Conservation (phyloP, 2,329 filamentous ascomycete genomes). For the Alternaria dauci region DNA sequence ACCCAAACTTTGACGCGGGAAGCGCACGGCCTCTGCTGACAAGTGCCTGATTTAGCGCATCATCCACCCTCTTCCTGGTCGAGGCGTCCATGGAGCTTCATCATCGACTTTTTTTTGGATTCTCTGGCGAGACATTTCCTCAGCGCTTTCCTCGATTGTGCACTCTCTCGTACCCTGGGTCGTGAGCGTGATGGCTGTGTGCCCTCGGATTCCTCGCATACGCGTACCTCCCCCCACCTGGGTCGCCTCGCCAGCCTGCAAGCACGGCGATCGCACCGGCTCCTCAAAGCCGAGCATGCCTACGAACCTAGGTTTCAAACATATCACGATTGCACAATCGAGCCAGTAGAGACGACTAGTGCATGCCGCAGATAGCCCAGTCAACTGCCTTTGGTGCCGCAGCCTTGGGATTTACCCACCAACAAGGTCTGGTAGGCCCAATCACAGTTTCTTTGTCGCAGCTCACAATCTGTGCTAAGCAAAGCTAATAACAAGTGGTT, state of each 20-base stretch:
- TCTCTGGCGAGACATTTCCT: neutral
- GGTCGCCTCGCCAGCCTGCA: neutral
- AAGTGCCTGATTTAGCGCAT: constrained; percentile 6
- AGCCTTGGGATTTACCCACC: constrained; percentile 4
- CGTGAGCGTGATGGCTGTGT: neutral
- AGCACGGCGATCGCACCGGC: constrained; percentile 13
- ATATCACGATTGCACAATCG: constrained; percentile 8
- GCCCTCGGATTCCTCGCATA: neutral
- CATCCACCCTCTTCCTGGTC: constrained; percentile 1
- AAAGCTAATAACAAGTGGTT: neutral
- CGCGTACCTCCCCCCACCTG: neutral
- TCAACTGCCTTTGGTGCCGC: constrained; percentile 3
- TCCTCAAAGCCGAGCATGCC: constrained; percentile 16
- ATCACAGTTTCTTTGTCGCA: neutral
- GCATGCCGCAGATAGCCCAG: neutral
- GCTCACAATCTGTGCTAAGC: neutral
- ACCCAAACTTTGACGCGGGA: constrained; percentile 12
- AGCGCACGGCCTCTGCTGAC: constrained; percentile 7
- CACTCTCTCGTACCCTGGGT: neutral
- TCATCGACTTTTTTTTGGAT: neutral
- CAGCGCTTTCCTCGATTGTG: neutral
- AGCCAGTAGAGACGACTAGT: neutral
- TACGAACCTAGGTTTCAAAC: neutral
- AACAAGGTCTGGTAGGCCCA: constrained; percentile 3
- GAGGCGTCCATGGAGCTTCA: neutral